These are phyloP conservation scores for Phoma sp. DNA, from an alignment of 2,329 filamentous ascomycete genomes.

Conservation along the genomic window DNA sequence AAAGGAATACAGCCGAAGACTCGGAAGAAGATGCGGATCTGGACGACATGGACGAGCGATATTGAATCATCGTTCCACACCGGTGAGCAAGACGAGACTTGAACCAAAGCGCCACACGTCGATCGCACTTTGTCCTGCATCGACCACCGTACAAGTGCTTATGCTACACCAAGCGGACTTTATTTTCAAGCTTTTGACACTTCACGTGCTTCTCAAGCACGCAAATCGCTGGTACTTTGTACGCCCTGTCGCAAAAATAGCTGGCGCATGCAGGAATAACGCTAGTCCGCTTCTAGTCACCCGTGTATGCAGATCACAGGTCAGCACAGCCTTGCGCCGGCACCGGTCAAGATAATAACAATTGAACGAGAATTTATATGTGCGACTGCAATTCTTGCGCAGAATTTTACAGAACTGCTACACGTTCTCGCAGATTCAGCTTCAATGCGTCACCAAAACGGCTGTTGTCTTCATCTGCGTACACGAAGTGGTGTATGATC, in stretches of 20 bases:
- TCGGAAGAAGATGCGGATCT: conserved; percentile 48
- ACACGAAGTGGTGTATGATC: not conserved
- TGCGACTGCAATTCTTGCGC: too few species aligned
- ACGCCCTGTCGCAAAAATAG: conserved; percentile 32
- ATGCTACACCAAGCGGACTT: not conserved
- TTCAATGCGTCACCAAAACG: too few species aligned
- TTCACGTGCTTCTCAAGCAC: not conserved
- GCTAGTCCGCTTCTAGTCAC: conserved; percentile 12
- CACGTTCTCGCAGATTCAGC: too few species aligned
- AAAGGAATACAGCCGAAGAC: conserved; percentile 28
- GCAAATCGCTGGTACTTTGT: conserved; percentile 11
- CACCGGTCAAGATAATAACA: not conserved
- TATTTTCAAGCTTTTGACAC: not conserved
- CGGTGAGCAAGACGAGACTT: conserved; percentile 7
- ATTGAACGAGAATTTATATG: not conserved
- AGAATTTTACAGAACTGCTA: too few species aligned
- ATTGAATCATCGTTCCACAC: conserved; percentile 21
- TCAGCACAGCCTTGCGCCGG: conserved; percentile 25
- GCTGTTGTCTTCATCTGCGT: too few species aligned
- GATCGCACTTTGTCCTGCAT: not conserved
- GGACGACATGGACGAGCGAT: conserved; percentile 49
- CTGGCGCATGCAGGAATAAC: conserved; percentile 15
- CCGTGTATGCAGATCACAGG: conserved; percentile 17
- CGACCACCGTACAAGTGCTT: not conserved
- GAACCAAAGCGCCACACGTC: not conserved